These are phyloP conservation scores for Xylaria sp. DNA, from an alignment of 2,329 filamentous ascomycete genomes.

Conservation along the genomic window DNA sequence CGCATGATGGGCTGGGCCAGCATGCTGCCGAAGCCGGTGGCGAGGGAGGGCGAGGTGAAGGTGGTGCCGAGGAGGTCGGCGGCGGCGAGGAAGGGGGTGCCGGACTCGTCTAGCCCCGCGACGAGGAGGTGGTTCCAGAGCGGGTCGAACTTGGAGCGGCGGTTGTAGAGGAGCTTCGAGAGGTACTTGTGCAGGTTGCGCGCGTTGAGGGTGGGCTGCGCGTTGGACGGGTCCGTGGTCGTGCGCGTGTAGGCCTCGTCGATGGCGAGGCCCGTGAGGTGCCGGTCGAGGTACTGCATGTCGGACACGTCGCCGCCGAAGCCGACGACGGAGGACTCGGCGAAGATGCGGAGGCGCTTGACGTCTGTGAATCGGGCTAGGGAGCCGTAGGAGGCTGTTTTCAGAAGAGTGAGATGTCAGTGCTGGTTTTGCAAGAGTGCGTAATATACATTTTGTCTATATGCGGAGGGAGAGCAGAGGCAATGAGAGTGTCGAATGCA, in stretches of 20 bases:
- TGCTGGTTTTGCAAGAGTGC: background rate
- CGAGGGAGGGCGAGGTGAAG: constrained; percentile 86
- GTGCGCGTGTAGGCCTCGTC: constrained; percentile 79
- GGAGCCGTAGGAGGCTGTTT: constrained; percentile 91
- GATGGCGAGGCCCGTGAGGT: constrained; percentile 87
- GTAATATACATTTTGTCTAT: too few species aligned
- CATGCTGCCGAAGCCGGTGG: constrained; percentile 93
- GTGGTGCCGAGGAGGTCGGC: constrained; percentile 94
- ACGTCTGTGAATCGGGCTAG: constrained; percentile 96
- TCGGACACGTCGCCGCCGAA: constrained; percentile 98
- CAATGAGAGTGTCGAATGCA: too few species aligned
- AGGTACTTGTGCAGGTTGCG: constrained; percentile 98
- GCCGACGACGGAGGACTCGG: constrained; percentile 84
- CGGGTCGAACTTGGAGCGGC: constrained; percentile 94
- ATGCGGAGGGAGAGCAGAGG: too few species aligned
- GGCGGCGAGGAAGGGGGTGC: constrained; percentile 87
- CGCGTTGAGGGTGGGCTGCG: constrained; percentile 74
- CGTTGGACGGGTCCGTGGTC: constrained; percentile 7
- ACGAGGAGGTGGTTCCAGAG: constrained; percentile 97
- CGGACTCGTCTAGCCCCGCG: constrained; percentile 83
- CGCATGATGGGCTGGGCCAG: constrained; percentile 93
- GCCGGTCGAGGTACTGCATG: constrained; percentile 98
- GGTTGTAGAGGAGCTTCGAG: constrained; percentile 93
- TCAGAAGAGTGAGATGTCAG: constrained; percentile 17
- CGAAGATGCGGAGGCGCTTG: constrained; percentile 92